Base-by-base conservation (phyloP, 768 basidiomycete genomes). In the Phanerodontia chrysosporium region DNA sequence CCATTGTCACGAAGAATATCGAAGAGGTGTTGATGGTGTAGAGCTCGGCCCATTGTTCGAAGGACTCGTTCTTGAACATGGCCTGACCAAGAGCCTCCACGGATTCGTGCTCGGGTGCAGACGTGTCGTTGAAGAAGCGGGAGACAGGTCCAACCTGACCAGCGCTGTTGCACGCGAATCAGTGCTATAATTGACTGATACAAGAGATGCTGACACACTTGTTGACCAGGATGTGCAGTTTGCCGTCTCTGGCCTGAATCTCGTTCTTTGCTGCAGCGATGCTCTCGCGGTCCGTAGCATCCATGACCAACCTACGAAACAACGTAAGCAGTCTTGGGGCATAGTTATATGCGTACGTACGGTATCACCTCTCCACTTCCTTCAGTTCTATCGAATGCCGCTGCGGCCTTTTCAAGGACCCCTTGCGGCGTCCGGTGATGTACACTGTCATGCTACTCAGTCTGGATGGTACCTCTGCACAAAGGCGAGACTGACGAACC, bases 221-320 rank as follows among this genome's bases (percentile, higher is more conserved):
- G 76, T 93, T 93, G 35, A 92, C 83, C 3, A 93, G 80, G 54
- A 92, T 81, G 65, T 93, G 89, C 44, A 93, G 67, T 63, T 78
- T 87, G 28, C 89, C 88, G 49, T 92, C 86, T 60, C 77, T 77
- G 52, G 78, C 72, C 64, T 82, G 75, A 42, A 90, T 78, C 12
- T 74, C 49, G 39, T 80, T 76, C 61, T 86, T 84, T 3, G 75
- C 84, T 12, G 70, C 72, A 51, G 73, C 61, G 55, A 93, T 93
- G 58, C 87, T 87, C 46, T 79, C 76, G 65, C 87, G 87, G 67
- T 79, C 74, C 1, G 90, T 90, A 24, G 83, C 83, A 65, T 93
- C 90, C 81, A 92, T 84, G 63, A 76, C 74, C 36, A 90, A 58
- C 24, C 89, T 88, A 28, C 36, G 16, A 4, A 18, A 4, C 18